Evolutionary conservation across 768 basidiomycete species (phyloP), one percentile per base, ranked within the genome.

Genomic region (Cystobasidium tubakii): DNA sequence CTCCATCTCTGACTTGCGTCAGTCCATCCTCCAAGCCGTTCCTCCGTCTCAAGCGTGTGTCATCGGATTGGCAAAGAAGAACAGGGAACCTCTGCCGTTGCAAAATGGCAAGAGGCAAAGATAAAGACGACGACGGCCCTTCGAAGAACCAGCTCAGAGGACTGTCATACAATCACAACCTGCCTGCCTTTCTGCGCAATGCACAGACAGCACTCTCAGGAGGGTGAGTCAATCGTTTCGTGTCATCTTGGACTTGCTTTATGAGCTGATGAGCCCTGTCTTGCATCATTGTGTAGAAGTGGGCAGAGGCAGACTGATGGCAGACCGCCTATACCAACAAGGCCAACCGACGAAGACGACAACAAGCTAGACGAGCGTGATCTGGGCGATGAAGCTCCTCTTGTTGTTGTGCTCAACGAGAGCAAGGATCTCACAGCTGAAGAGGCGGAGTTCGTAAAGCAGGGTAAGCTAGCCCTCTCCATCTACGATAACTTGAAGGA

Each of bases 361-460:
- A 87, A 88, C 65, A 90, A 91, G 73, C 43, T 65, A 34, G 88
- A 87, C 73, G 83, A 83, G 2, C 86, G 80, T 0, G 92, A 92
- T 77, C n/a, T 71, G 33, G 69, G 54, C 10, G 69, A 71, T 36
- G 92, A 94, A 81, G 88, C 85, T 76, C 92, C 92, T 1, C 90
- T 91, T 79, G 87, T 96, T 9, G 91, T 96, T 1, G 92, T 95
- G 10, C 80, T 96, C 76, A 91, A 86, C 79, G 86, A 89, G 76
- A 92, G 93, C 31, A 94, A 91, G 80, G 93, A 96, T 83, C 84
- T 96, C 53, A 87, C 86, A 1, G 88, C 85, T 75, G 82, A 85
- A 69, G 90, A 95, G 78, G 91, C 55, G 33, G 69, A 55, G 33
- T 46, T 54, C 25, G 69, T 85, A 1, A 88, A 90, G 84, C 88